These are phyloP conservation scores for Saposhnikovia divaricata DNA, from an alignment of 129 eudicot species.

Conservation along the genomic window DNA sequence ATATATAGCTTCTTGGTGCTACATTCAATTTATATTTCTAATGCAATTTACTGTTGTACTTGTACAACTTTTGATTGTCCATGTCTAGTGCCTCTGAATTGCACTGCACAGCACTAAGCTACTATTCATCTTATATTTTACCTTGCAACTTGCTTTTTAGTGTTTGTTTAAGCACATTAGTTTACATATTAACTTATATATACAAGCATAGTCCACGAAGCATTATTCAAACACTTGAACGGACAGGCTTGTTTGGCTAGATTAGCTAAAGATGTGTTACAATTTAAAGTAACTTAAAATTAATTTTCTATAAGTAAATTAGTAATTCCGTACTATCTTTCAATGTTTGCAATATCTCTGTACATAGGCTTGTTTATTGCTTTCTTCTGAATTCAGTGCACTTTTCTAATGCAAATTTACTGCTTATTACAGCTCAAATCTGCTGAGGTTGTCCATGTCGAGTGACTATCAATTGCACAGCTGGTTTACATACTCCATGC, in stretches of 20 bases:
- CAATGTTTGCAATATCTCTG: constrained; percentile 80
- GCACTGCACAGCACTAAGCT: neutral
- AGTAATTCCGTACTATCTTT: neutral
- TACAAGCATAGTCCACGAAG: neutral
- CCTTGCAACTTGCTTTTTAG: neutral
- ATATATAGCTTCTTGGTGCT: neutral
- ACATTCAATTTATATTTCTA: neutral
- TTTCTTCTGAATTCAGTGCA: neutral
- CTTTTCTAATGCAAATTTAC: constrained; percentile 1
- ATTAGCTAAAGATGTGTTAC: neutral
- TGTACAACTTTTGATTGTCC: neutral
- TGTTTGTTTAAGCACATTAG: neutral
- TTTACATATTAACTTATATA: neutral
- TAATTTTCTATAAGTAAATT: neutral
- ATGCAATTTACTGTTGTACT: neutral
- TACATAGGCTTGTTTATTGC: constrained; percentile 26
- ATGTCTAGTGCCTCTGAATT: neutral
- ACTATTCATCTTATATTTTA: neutral
- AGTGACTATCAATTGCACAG: constrained; percentile 76
- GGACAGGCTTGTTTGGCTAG: neutral
- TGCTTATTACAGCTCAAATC: constrained; percentile 69
- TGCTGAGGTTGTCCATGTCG: constrained; percentile 82
- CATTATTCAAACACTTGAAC: neutral
- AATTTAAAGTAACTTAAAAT: neutral
- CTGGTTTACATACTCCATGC: constrained; percentile 95